These are phyloP conservation scores for Potentilla sterilis DNA, from an alignment of 306 rosid genomes.

Conservation along the genomic window DNA sequence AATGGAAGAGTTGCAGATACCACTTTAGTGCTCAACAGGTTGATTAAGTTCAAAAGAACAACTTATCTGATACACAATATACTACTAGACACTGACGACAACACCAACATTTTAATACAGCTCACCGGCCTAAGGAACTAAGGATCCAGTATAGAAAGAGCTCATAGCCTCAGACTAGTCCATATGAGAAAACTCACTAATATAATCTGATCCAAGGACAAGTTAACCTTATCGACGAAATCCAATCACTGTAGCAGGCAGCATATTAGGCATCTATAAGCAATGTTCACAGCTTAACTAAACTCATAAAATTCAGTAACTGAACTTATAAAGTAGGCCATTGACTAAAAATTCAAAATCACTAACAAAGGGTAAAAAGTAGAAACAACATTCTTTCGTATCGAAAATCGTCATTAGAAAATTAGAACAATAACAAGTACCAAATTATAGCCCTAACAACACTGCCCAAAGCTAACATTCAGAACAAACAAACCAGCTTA, in stretches of 20 bases:
- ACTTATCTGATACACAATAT: not conserved
- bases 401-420: not conserved
- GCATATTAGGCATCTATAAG: not conserved
- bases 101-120: not conserved
- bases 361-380: not conserved
- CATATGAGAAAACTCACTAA: not conserved
- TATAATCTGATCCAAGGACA: not conserved
- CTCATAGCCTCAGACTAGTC: not conserved
- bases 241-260: not conserved
- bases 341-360: not conserved
- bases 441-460: not conserved
- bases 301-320: not conserved
- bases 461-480: conserved; percentile 9
- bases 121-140: not conserved
- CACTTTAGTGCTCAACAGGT: not conserved
- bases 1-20: not conserved
- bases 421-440: not conserved
- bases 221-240: no score
- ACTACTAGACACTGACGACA: not conserved
- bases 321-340: not conserved
- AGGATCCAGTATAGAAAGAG: not conserved
- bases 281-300: not conserved
- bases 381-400: not conserved
- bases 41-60: not conserved
- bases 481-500: conserved; percentile 14